These are phyloP conservation scores for Lasiodiplodia citricola DNA, from an alignment of 2,329 filamentous ascomycete species.

Conservation along the genomic window DNA sequence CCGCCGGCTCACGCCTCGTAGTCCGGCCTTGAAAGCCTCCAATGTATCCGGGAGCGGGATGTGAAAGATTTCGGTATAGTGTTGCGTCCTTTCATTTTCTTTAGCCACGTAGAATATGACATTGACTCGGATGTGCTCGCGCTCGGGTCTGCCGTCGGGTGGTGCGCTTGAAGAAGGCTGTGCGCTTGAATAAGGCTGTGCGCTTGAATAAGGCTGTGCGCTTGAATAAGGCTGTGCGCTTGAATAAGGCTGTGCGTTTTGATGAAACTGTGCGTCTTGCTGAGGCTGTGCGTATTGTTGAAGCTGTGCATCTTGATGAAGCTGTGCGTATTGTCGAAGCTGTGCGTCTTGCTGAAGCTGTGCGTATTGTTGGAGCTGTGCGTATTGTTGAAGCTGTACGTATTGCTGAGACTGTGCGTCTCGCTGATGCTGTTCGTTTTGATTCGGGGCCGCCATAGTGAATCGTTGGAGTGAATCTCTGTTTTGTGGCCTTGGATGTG, in stretches of 20 bases:
- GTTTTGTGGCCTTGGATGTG: neutral
- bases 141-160: neutral
- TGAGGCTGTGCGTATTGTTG: no score
- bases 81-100: neutral
- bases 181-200: no score
- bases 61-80: neutral
- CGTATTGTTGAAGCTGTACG: no score
- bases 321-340: no score
- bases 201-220: neutral
- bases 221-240: neutral
- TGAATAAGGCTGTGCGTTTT: no score
- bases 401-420: no score
- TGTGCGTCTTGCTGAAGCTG: neutral
- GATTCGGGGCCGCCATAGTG: neutral
- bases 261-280: no score
- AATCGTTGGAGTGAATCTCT: neutral
- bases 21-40: neutral
- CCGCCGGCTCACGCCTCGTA: neutral
- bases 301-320: neutral
- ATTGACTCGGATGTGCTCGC: neutral
- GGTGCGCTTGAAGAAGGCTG: neutral
- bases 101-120: neutral
- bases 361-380: no score
- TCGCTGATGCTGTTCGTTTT: no score
- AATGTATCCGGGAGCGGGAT: neutral